These are phyloP conservation scores for Candida piceae DNA, from an alignment of 805 yeast species.

Conservation along the genomic window DNA sequence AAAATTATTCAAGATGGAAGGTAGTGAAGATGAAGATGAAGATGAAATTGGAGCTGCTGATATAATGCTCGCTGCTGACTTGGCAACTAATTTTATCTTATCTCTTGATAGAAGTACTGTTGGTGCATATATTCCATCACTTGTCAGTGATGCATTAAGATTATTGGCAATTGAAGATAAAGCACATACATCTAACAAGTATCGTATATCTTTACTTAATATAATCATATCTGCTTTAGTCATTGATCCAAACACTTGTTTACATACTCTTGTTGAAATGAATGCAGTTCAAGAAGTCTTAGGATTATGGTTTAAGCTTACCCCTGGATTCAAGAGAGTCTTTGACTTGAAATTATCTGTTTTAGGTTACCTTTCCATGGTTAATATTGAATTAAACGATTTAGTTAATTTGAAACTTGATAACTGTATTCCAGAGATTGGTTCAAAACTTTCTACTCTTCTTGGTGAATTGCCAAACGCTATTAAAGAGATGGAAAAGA, in stretches of 20 bases:
- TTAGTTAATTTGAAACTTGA: slow-evolving; percentile 24
- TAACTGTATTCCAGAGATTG: slow-evolving; percentile 41
- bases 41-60: slow-evolving; percentile 52
- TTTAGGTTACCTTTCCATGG: slow-evolving; percentile 58
- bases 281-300: slow-evolving; percentile 48
- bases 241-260: slow-evolving; percentile 50
- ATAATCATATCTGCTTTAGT: slow-evolving; percentile 60
- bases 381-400: slow-evolving; percentile 23
- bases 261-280: slow-evolving; percentile 43
- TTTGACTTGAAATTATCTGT: slow-evolving; percentile 75
- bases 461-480: slow-evolving; percentile 69
- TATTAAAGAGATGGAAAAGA: slow-evolving; percentile 55
- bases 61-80: slow-evolving; percentile 50
- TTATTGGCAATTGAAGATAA: slow-evolving; percentile 32
- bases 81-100: slow-evolving; percentile 60
- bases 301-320: slow-evolving; percentile 57
- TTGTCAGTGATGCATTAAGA: slow-evolving; percentile 41
- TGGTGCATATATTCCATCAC: slow-evolving; percentile 38
- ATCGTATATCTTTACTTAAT: slow-evolving; percentile 48
- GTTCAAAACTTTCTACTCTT: slow-evolving; percentile 45
- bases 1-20: slow-evolving; percentile 30
- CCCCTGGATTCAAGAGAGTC: slow-evolving; percentile 58
- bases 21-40: slow-evolving; percentile 17
- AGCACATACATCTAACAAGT: slow-evolving; percentile 20
- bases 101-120: slow-evolving; percentile 44